Conservation (phyloP, 2,329 filamentous ascomycete genomes). For the Corynespora cassiicola region DNA sequence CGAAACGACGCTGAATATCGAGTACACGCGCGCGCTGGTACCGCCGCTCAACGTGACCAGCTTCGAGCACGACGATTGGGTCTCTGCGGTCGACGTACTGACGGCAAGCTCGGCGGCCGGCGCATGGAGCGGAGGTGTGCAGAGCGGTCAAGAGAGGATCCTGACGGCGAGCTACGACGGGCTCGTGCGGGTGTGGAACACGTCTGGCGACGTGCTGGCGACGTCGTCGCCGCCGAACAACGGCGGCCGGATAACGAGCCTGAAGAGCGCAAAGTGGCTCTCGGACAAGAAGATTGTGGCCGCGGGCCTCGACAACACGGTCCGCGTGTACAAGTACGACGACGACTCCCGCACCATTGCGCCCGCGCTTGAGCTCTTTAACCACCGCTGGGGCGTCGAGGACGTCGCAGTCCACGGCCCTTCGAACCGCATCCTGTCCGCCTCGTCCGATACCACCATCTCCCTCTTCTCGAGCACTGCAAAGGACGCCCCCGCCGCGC, state of each 20-base stretch:
- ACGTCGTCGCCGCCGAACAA: slow-evolving; percentile 71
- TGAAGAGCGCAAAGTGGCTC: slow-evolving; percentile 82
- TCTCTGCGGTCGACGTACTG: slow-evolving; percentile 83
- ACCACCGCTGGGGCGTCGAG: slow-evolving; percentile 78
- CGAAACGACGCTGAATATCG: slow-evolving; percentile 84
- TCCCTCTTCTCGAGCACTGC: slow-evolving; percentile 90
- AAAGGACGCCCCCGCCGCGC: slow-evolving; percentile 75
- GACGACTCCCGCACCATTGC: slow-evolving; percentile 70
- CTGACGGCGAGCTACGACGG: slow-evolving; percentile 96
- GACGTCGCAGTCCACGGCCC: slow-evolving; percentile 75
- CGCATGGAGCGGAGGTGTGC: slow-evolving; percentile 60
- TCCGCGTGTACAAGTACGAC: slow-evolving; percentile 88
- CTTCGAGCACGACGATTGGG: slow-evolving; percentile 98
- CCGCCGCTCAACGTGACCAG: slow-evolving; percentile 88
- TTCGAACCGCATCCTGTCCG: slow-evolving; percentile 81
- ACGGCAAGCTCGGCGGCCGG: slow-evolving; percentile 70
- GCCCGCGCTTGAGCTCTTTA: slow-evolving; percentile 81
- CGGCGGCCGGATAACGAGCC: slow-evolving; percentile 71
- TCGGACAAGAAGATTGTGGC: slow-evolving; percentile 81
- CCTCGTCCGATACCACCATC: slow-evolving; percentile 80
- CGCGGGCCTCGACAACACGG: slow-evolving; percentile 80
- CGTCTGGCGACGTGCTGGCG: slow-evolving; percentile 82
- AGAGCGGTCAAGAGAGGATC: slow-evolving; percentile 71
- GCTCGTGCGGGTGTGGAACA: slow-evolving; percentile 83
- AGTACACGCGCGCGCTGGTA: slow-evolving; percentile 91